phyloP scores from a whole-genome alignment of 805 yeast genomes.

The Wickerhamiella dianesei region DNA sequence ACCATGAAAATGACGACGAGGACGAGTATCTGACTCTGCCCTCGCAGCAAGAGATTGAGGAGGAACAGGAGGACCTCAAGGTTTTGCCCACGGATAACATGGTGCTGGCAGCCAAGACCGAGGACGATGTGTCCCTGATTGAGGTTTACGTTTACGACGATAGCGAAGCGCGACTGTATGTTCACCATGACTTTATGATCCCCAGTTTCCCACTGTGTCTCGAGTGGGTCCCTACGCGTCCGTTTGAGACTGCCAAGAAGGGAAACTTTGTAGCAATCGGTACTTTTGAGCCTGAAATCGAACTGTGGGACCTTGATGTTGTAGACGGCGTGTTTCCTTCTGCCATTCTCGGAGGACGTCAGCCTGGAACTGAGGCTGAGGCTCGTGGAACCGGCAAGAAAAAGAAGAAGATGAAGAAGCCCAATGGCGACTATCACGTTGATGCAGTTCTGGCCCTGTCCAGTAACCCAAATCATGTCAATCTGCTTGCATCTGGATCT shows the following conservation, averaged over 20 bases:
- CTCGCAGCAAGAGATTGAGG: conserved; percentile 46
- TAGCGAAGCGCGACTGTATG: conserved; percentile 71
- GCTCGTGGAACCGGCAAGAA: conserved; percentile 25
- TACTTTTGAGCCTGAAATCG: conserved; percentile 94
- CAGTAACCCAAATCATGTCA: conserved; percentile 68
- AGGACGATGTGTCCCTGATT: conserved; percentile 82
- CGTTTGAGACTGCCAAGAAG: conserved; percentile 30
- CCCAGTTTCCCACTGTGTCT: conserved; percentile 95
- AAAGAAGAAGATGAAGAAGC: conserved; percentile 40
- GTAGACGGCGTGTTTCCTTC: conserved; percentile 93
- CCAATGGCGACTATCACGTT: conserved; percentile 65
- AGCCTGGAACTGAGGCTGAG: conserved; percentile 30
- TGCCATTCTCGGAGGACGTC: conserved; percentile 67
- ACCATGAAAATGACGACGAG: conserved; percentile 30
- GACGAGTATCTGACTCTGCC: conserved; percentile 46
- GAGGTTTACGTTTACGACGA: conserved; percentile 94
- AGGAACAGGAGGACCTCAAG: conserved; percentile 74
- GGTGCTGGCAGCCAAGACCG: conserved; percentile 85
- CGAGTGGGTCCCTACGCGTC: conserved; percentile 71
- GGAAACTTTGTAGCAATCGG: conserved; percentile 96
- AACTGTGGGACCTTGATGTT: conserved; percentile 89
- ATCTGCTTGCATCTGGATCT: conserved; percentile 82
- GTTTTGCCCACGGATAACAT: conserved; percentile 82
- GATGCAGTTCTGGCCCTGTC: conserved; percentile 86
- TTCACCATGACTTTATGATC: conserved; percentile 92